These are phyloP conservation scores for Verticillium alfalfae DNA, from an alignment of 2,329 filamentous ascomycete genomes.

Conservation along the genomic window DNA sequence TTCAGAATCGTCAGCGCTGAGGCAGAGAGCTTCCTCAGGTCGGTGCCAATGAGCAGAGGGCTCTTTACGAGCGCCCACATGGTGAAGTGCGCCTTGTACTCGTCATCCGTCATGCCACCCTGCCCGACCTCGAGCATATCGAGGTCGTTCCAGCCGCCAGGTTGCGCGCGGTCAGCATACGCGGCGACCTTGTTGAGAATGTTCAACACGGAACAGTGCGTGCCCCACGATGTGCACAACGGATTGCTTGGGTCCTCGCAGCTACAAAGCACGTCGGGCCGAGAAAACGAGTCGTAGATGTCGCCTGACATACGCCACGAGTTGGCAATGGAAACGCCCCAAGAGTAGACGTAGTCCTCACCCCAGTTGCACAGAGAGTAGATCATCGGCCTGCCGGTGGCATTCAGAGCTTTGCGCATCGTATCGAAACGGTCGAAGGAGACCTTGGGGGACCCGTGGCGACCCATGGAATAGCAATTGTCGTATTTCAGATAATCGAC, in stretches of 20 bases:
- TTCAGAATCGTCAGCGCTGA: slow-evolving; percentile 8
- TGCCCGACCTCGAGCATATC: slow-evolving; percentile 35
- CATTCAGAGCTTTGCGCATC: slow-evolving; percentile 24
- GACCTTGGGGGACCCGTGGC: not conserved
- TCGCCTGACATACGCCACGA: slow-evolving; percentile 24
- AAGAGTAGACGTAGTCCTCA: not conserved
- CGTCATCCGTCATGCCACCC: slow-evolving; percentile 23
- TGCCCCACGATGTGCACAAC: not conserved
- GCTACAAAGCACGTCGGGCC: slow-evolving; percentile 3
- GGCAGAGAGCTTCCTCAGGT: slow-evolving; percentile 17
- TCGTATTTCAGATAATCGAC: slow-evolving; percentile 50
- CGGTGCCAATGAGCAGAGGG: slow-evolving; percentile 33
- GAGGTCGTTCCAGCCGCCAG: slow-evolving; percentile 29
- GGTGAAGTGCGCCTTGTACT: slow-evolving; percentile 36
- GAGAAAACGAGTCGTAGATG: slow-evolving; percentile 22
- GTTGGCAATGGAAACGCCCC: slow-evolving; percentile 12
- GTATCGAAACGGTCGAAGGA: not conserved
- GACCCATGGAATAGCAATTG: slow-evolving; percentile 25
- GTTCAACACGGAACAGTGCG: slow-evolving; percentile 19
- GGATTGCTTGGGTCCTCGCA: not conserved
- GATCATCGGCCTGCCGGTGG: slow-evolving; percentile 20
- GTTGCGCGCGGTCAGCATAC: not conserved
- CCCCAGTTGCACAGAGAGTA: slow-evolving; percentile 27
- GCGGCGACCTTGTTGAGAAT: slow-evolving; percentile 30
- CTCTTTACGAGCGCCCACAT: slow-evolving; percentile 40